These are phyloP conservation scores for Pseudodiploospora longispora DNA, from an alignment of 2,329 filamentous ascomycete species.

Conservation along the genomic window DNA sequence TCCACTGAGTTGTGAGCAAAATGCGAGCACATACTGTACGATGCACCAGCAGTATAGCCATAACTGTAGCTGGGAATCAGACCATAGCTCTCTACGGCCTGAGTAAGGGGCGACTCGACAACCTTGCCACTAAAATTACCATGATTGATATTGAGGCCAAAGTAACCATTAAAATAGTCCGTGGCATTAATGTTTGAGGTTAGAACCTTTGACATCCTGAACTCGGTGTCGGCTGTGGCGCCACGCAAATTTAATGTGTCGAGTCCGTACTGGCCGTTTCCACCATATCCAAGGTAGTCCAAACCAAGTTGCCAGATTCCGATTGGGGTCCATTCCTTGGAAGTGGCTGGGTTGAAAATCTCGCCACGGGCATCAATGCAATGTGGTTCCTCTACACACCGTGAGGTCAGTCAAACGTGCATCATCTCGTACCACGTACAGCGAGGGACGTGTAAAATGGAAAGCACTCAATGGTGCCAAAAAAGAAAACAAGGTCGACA, in stretches of 20 bases:
- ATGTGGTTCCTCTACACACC: constrained; percentile 32
- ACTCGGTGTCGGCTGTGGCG: constrained; percentile 19
- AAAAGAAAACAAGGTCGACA: constrained; percentile 14
- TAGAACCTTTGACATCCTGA: constrained; percentile 37
- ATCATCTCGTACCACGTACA: background rate
- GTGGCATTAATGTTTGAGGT: constrained; percentile 48
- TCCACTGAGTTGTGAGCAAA: too few species aligned
- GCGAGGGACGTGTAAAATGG: background rate
- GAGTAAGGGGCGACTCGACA: constrained; percentile 43
- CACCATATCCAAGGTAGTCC: constrained; percentile 47
- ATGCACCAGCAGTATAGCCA: constrained; percentile 68
- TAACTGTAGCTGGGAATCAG: constrained; percentile 65
- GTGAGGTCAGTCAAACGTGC: constrained; percentile 12
- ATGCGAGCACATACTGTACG: constrained; percentile 47
- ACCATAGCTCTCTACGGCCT: constrained; percentile 50
- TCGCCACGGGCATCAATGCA: constrained; percentile 52
- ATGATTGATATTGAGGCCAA: constrained; percentile 48
- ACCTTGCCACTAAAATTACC: constrained; percentile 43
- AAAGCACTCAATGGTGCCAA: background rate
- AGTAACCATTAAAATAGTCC: constrained; percentile 44
- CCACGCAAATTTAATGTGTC: constrained; percentile 38
- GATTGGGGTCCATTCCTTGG: constrained; percentile 49
- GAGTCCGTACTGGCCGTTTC: constrained; percentile 58
- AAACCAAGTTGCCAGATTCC: constrained; percentile 55
- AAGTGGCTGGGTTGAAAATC: constrained; percentile 45